Percentiles rank a stretch among this genome's conserved stretches.
Evolutionary conservation across 2,329 filamentous ascomycete genomes (phyloP).

Genomic region (Colletotrichum sp.): DNA sequence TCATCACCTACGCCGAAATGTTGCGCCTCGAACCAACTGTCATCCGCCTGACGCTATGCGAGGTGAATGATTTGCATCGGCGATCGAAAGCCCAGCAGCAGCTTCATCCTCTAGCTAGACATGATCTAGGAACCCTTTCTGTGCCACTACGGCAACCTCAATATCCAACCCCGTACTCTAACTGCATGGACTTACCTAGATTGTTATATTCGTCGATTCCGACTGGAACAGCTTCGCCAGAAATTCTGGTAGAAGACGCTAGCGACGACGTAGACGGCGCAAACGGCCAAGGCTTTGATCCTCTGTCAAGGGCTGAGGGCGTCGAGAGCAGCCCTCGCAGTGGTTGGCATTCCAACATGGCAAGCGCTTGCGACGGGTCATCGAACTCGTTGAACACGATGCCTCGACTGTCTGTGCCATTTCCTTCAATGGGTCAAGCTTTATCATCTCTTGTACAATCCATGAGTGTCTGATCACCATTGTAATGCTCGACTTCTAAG

Average conservation of each 20-base stretch:
- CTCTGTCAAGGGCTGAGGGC: background rate
- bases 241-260: background rate
- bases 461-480: background rate
- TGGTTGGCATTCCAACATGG: background rate
- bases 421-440: background rate
- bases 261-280: background rate
- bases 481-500: background rate
- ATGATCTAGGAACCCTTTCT: background rate
- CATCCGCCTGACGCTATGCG: conserved; percentile 43
- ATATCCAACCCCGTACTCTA: background rate
- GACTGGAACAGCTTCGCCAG: background rate
- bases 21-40: conserved; percentile 44
- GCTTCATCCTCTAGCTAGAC: background rate
- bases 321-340: background rate
- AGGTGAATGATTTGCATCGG: conserved; percentile 43
- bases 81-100: background rate
- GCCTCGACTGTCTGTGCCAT: background rate
- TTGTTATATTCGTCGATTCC: background rate
- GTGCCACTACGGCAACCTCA: background rate
- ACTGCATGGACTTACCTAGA: background rate
- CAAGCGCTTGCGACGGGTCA: background rate
- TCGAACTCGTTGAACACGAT: background rate
- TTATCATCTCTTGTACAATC: background rate
- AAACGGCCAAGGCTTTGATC: background rate
- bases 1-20: conserved; percentile 32